Evolutionary conservation across 169 alveolate species (phyloP), one percentile per base, ranked within the genome.

Genomic region (Cryptosporidium bovis): DNA sequence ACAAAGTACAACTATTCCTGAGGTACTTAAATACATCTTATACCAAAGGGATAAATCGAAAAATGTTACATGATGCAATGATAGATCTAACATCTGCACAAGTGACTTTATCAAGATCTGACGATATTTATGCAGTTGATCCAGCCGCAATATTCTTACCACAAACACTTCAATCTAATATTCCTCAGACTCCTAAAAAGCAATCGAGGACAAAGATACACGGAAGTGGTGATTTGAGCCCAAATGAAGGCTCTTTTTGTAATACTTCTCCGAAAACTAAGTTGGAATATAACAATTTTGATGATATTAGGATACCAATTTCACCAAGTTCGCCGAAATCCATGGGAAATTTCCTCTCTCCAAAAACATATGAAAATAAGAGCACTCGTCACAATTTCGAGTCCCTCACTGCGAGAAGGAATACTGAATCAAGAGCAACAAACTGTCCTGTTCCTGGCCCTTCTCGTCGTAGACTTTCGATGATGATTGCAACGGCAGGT

Each of bases 401-500:
- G 24, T 44, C 71, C 15, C 46, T 16, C 1, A 44, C 65, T 13
- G 51, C 64, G 7, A 56, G 87, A 44, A 56, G 87, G 18, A 77
- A 77, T 36, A 77, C 87, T n/a, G 87, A 77, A 60, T 77, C 87
- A 16, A 77, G 71, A 18, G 71, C 64, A 4, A 62, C 77, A 31
- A 60, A 36, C 36, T 34, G 44, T n/a, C 2, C 71, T 2, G 56
- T 77, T 60, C 87, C 87, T 60, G 87, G 87, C 16, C 87, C 87
- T 40, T 77, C 87, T 44, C 87, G 87, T 27, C 87, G 87, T 56
- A 77, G 87, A 62, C 71, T 77, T n/a, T 77, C 87, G 16, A 77
- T 77, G 87, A 77, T 77, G 87, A 77, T 77, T 60, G 87, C 87
- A 27, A 62, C 65, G 13, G 87, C 71, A 20, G 87, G 87, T 20